Conservation (phyloP, 768 basidiomycete species). For the Mycena rosella region DNA sequence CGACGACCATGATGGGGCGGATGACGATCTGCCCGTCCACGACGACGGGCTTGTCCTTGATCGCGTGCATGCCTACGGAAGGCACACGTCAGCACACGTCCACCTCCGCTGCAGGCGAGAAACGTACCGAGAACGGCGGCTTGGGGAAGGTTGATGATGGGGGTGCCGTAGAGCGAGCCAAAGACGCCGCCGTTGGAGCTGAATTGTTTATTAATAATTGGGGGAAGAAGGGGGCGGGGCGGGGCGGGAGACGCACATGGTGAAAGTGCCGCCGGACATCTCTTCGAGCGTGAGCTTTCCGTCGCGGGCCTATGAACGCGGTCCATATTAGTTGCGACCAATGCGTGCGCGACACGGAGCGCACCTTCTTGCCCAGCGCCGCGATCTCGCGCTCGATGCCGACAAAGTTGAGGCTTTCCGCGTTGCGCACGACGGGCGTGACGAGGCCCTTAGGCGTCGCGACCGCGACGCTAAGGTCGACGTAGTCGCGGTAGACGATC, state of each 20-base stretch:
- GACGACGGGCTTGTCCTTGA: conserved; percentile 92
- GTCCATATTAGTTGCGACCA: conserved; percentile 8
- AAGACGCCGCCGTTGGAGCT: conserved; percentile 99
- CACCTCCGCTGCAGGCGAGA: too few species aligned
- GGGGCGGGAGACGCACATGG: conserved; percentile 73
- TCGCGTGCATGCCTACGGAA: conserved; percentile 88
- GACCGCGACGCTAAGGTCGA: conserved; percentile 96
- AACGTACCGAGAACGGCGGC: conserved; percentile 87
- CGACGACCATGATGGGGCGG: conserved; percentile 96
- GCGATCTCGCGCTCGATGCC: conserved; percentile 96
- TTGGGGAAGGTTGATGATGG: conserved; percentile 98
- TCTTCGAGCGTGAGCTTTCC: conserved; percentile 97
- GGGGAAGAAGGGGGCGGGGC: neutral
- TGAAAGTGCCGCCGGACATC: conserved; percentile 99
- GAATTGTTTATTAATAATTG: conserved; percentile 3
- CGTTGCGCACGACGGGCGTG: conserved; percentile 94
- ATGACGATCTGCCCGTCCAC: conserved; percentile 96
- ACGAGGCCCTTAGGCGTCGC: conserved; percentile 98
- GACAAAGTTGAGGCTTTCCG: conserved; percentile 86
- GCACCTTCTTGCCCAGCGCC: conserved; percentile 88
- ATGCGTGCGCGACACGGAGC: conserved; percentile 23
- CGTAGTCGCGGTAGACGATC: conserved; percentile 92
- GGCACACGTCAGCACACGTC: neutral
- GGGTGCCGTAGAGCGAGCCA: conserved; percentile 97
- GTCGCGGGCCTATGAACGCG: conserved; percentile 76